phyloP scores from a whole-genome alignment of 2,329 filamentous ascomycete genomes.

The Neoarthrinium moseri region DNA sequence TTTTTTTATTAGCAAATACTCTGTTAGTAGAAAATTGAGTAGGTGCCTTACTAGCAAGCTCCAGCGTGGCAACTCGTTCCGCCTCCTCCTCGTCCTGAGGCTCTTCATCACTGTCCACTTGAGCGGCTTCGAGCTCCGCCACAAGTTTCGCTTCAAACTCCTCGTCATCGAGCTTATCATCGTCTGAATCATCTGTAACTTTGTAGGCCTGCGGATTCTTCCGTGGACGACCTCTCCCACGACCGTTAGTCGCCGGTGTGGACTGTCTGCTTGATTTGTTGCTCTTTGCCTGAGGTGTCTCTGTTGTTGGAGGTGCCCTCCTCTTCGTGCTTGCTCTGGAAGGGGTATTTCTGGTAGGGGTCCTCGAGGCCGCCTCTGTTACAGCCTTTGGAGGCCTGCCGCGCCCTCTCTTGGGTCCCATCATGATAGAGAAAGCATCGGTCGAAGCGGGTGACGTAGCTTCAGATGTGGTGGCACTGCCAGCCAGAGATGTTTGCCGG shows the following conservation, averaged over 20 bases:
- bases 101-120: conserved; percentile 32
- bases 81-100: conserved; percentile 56
- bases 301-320: conserved; percentile 30
- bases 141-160: conserved; percentile 81
- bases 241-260: conserved; percentile 61
- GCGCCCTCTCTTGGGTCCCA: conserved; percentile 38
- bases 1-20: too few species aligned
- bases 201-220: conserved; percentile 48
- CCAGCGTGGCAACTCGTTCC: conserved; percentile 65
- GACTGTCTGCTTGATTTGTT: conserved; percentile 72
- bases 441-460: conserved; percentile 18
- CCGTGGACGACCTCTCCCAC: conserved; percentile 46
- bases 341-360: conserved; percentile 13
- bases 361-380: too few species aligned
- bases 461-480: conserved; percentile 24
- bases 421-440: conserved; percentile 55
- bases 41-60: conserved; percentile 69
- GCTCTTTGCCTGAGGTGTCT: conserved; percentile 59
- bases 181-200: conserved; percentile 58
- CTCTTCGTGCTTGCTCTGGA: conserved; percentile 29
- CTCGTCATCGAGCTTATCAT: conserved; percentile 70
- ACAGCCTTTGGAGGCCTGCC: conserved; percentile 21
- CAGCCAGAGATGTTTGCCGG: conserved; percentile 38
- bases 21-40: too few species aligned
- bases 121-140: conserved; percentile 50